Evolutionary conservation across 2,329 filamentous ascomycete genomes (phyloP), one percentile per base, ranked within the genome.

Genomic region (Akanthomyces uredinophilus): DNA sequence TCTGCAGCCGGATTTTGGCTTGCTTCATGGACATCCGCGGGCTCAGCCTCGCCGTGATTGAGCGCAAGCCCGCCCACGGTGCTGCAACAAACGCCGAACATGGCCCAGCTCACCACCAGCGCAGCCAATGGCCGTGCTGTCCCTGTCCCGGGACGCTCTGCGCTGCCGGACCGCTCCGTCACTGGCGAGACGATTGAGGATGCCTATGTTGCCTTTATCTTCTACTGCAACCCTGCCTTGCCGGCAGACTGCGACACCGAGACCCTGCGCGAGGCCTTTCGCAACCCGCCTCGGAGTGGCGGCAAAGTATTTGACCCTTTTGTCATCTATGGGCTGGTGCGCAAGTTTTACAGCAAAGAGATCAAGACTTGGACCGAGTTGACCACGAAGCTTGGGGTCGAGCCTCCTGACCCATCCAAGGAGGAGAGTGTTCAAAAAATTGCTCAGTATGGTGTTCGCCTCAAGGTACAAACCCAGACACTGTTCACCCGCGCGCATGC

Each of bases 351-450:
- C 66, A 78, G 79, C 24, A 93, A 91, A 70, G 91, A 96, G 70
- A 87, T 97, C 73, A 95, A 93, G 75, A 96, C 92, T 0, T 97
- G 93, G 93, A 91, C 90, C 46, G 91, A 96, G 72, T 73, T 97
- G 67, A 93, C 91, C 0, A 84, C 93, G 59, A 89, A 89, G 69
- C 79, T 97, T n/a, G 93, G 94, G 11, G 94, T 96, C 18, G 91
- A 96, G 70, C 89, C 89, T 3, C 92, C 92, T 2, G 89, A 91
- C 64, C 80, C 87, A 27, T 86, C 89, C 63, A 95, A 94, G 73
- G 90, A 91, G 29, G 90, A 96, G 76, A 96, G 92, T 72, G 87
- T 90, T 1, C 94, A 97, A 72, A 96, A 96, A 74, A 89, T 97
- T 63, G 92, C 96, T 73, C 93, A 97, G 73, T 97, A 96, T 78